Conservation (phyloP, 495 filamentous ascomycete genomes). For the Penicillium salamii region DNA sequence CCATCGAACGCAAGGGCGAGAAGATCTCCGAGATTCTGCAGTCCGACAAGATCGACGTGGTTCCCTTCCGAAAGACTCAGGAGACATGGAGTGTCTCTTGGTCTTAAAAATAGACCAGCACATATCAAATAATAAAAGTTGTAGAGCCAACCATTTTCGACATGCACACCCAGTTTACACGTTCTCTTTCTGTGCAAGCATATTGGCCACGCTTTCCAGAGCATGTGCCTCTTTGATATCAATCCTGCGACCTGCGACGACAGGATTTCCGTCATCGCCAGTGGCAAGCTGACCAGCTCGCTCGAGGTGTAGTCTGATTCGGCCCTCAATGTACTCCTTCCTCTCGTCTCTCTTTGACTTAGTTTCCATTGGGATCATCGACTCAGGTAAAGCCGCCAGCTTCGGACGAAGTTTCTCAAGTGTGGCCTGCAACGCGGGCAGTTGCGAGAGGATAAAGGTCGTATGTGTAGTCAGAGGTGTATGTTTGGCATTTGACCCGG, state of each 20-base stretch:
- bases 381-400: constrained; percentile 49
- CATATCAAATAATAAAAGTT: constrained; percentile 11
- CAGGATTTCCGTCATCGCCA: constrained; percentile 35
- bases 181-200: constrained; percentile 38
- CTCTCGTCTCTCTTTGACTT: constrained; percentile 53
- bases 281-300: constrained; percentile 41
- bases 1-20: constrained; percentile 59
- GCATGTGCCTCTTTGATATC: constrained; percentile 45
- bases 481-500: constrained; percentile 35
- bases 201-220: constrained; percentile 41
- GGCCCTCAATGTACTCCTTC: constrained; percentile 72
- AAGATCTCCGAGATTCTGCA: constrained; percentile 51
- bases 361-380: constrained; percentile 27
- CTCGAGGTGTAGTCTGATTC: constrained; percentile 50
- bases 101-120: constrained; percentile 23
- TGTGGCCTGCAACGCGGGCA: constrained; percentile 70
- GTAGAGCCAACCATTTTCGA: constrained; percentile 3
- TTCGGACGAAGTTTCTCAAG: constrained; percentile 61
- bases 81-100: constrained; percentile 60
- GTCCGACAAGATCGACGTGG: constrained; percentile 58
- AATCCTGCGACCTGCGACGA: constrained; percentile 41
- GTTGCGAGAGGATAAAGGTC: constrained; percentile 75
- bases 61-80: constrained; percentile 68
- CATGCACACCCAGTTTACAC: constrained; percentile 3
- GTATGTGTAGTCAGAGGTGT: constrained; percentile 67